phyloP scores from a whole-genome alignment of 441 rosid genomes.

The Pelargonium cotyledonis region DNA sequence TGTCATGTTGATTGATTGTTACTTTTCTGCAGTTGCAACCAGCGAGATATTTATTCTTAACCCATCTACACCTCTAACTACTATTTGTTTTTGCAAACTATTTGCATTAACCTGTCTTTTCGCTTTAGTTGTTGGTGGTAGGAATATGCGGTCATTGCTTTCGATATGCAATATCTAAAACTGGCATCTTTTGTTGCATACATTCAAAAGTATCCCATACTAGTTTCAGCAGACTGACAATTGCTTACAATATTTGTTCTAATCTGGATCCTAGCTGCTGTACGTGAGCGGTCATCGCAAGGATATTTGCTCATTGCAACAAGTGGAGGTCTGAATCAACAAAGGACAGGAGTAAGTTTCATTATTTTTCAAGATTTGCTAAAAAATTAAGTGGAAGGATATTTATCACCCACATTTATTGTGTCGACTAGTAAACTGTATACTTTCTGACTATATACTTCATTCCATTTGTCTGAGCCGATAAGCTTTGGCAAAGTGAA shows the following conservation, averaged over 20 bases:
- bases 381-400: slow-evolving; percentile 32
- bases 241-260: background rate
- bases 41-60: too few relatives aligned
- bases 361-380: background rate
- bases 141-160: too few relatives aligned
- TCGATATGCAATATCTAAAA: too few relatives aligned
- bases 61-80: too few relatives aligned
- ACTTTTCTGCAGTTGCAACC: too few relatives aligned
- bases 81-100: too few relatives aligned
- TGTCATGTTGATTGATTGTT: too few relatives aligned
- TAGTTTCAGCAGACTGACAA: background rate
- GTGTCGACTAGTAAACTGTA: background rate
- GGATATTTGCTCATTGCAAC: slow-evolving; percentile 94
- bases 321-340: slow-evolving; percentile 96
- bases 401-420: background rate
- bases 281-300: slow-evolving; percentile 50
- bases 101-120: too few relatives aligned
- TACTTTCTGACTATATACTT: background rate
- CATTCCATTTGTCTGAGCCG: slow-evolving; percentile 4
- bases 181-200: too few relatives aligned
- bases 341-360: slow-evolving; percentile 76
- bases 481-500: slow-evolving; percentile 7
- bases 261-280: slow-evolving; percentile 46
- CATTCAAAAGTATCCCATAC: too few relatives aligned
- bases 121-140: too few relatives aligned